Evolutionary conservation across 2,329 filamentous ascomycete species (phyloP), one percentile per base, ranked within the genome.

Genomic region (Fusarium ramigenum): DNA sequence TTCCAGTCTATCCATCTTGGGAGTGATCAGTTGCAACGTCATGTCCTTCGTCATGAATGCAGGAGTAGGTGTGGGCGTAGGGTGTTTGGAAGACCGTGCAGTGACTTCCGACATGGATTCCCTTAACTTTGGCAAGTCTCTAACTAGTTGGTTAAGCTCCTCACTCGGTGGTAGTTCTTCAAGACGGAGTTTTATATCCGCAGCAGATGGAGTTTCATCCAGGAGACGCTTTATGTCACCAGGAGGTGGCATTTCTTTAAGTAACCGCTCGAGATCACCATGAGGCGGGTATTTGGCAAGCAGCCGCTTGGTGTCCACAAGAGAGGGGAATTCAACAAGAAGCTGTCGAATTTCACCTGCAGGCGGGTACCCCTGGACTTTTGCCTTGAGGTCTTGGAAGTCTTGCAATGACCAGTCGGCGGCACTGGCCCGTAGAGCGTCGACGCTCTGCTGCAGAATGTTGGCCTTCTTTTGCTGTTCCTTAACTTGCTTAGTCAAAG

Each of bases 1-100:
- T 25, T 74, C 69, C 37, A 67, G 21, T 21, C 52, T 47, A 15
- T 32, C 23, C 18, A 78, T 43, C 32, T n/a, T 65, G 28, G 59
- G 47, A 25, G 44, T 32, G 37, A 76, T 25, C 25, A 58, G 61
- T 25, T 70, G 66, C 28, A 56, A 32, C 21, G 70, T 54, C 47
- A 63, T 57, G 15, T 72, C 71, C 40, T 64, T 58, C 9, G 58
- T 59, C 56, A 70, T 43, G 21, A 44, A 46, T 19, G 52, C 32
- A 39, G 66, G 40, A 8, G 21, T 6, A 10, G 46, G 44, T n/a
- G 40, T 28, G n/a, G 39, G 50, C 14, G 62, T 42, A 11, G 40
- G 18, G 18, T 47, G 28, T 42, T 34, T 32, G 21, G 54, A 63
- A 43, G 66, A 52, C 23, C 46, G 25, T 32, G 44, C 40, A 32